Conservation (phyloP, 768 basidiomycete species). For the Tubosaeta brunneosetosa region DNA sequence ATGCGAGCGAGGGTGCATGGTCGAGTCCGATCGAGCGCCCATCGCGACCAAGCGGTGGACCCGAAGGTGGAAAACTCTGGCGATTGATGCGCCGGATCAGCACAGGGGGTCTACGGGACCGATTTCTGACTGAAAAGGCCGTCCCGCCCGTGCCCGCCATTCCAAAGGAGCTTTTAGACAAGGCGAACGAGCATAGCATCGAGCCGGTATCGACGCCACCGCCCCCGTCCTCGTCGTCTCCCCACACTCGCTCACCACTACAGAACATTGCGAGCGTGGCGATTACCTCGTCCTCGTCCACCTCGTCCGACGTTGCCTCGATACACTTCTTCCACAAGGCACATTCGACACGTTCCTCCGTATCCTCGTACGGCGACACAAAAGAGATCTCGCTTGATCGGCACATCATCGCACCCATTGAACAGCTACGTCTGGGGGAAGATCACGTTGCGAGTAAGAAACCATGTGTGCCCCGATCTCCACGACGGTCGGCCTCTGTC, state of each 20-base stretch:
- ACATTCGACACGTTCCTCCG: conserved; percentile 47
- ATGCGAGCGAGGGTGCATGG: conserved; percentile 8
- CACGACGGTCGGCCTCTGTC: conserved; percentile 19
- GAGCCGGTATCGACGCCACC: conserved; percentile 8
- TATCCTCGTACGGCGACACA: conserved; percentile 50
- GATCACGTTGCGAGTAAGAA: conserved; percentile 12
- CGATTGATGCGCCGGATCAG: conserved; percentile 69
- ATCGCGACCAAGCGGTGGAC: conserved; percentile 7
- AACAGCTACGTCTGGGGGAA: conserved; percentile 42
- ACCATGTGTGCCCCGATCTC: conserved; percentile 3
- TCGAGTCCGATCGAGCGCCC: conserved; percentile 10
- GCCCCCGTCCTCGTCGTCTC: conserved; percentile 1
- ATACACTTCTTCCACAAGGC: conserved; percentile 48
- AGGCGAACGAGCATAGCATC: conserved; percentile 3
- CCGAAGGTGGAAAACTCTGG: conserved; percentile 51
- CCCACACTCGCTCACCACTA: conserved; percentile 3
- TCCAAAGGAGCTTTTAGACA: conserved; percentile 39
- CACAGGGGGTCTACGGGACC: conserved; percentile 57
- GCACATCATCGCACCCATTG: conserved; percentile 54
- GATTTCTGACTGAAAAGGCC: conserved; percentile 20
- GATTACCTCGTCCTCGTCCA: conserved; percentile 58
- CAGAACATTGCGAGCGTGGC: conserved; percentile 36
- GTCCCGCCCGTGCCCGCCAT: conserved; percentile 61
- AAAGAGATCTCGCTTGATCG: conserved; percentile 33
- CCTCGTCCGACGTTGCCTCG: conserved; percentile 54